A percentile compares a stretch with the other conserved stretches of the same genome.
Evolutionary conservation across 2,329 filamentous ascomycete species (phyloP).

Genomic region (Ceratocystis lukuohia): DNA sequence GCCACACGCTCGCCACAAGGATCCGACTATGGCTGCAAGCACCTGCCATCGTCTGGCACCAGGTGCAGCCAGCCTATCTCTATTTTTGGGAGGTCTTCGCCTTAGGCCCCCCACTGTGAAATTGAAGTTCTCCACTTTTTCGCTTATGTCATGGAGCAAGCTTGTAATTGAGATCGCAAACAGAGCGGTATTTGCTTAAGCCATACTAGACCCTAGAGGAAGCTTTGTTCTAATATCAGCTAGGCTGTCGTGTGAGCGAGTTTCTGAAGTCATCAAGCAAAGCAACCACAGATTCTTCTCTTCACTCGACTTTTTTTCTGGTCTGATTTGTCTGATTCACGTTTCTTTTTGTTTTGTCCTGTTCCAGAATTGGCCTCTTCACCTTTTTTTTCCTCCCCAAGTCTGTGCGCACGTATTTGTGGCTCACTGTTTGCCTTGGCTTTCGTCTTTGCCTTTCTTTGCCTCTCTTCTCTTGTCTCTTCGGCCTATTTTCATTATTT

Average conservation of each 20-base stretch:
- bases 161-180: too few species aligned
- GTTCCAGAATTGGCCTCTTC: not conserved
- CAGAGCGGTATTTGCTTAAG: too few species aligned
- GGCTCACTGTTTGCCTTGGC: not conserved
- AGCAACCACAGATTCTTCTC: not conserved
- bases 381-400: not conserved
- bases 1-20: not conserved
- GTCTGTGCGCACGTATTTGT: conserved; percentile 5
- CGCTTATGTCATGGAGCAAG: not conserved
- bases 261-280: not conserved
- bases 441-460: not conserved
- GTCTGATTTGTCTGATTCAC: not conserved
- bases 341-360: not conserved
- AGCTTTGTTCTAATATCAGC: too few species aligned
- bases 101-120: too few species aligned
- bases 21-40: not conserved
- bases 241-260: too few species aligned
- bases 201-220: too few species aligned
- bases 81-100: too few species aligned
- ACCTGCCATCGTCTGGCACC: not conserved
- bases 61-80: not conserved
- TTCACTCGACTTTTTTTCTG: not conserved
- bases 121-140: not conserved
- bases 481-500: not conserved
- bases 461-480: not conserved